Conservation (phyloP, 768 basidiomycete genomes). For the Boletus subparvulus region DNA sequence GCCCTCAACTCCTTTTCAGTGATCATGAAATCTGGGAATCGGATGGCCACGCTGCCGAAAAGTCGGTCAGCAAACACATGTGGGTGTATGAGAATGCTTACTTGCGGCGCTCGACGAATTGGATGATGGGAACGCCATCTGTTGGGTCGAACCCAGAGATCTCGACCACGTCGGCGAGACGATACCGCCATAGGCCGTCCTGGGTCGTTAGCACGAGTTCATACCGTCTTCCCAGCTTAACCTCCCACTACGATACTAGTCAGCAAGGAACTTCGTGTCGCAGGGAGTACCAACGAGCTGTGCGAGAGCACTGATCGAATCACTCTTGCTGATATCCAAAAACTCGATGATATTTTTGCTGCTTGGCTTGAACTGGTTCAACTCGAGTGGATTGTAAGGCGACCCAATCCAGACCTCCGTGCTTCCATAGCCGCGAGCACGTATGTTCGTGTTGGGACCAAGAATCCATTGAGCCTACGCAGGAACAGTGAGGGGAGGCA, state of each 20-base stretch:
- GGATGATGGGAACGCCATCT: slow-evolving; percentile 20
- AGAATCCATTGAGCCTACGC: slow-evolving; percentile 16
- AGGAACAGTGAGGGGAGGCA: background rate
- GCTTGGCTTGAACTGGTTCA: slow-evolving; percentile 7
- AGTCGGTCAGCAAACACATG: background rate
- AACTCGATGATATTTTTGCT: slow-evolving; percentile 8
- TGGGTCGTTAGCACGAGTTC: slow-evolving; percentile 18
- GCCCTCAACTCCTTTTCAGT: slow-evolving; percentile 11
- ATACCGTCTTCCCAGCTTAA: slow-evolving; percentile 12
- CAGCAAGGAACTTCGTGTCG: background rate
- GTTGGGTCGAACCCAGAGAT: slow-evolving; percentile 18
- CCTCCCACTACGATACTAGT: slow-evolving; percentile 18
- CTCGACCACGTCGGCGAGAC: slow-evolving; percentile 23
- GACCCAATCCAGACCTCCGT: slow-evolving; percentile 10
- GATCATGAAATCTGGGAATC: slow-evolving; percentile 12
- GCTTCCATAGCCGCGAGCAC: background rate
- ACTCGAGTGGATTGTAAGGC: slow-evolving; percentile 4
- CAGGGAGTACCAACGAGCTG: slow-evolving; percentile 2
- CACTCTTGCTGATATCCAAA: slow-evolving; percentile 10
- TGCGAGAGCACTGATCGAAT: background rate
- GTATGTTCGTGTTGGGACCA: slow-evolving; percentile 1
- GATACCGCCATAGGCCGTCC: slow-evolving; percentile 24
- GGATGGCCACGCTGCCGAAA: slow-evolving; percentile 2
- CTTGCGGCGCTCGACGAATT: slow-evolving; percentile 18
- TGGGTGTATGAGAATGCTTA: background rate